phyloP scores from a whole-genome alignment of 2,329 filamentous ascomycete species.

The Aciculosporium take region DNA sequence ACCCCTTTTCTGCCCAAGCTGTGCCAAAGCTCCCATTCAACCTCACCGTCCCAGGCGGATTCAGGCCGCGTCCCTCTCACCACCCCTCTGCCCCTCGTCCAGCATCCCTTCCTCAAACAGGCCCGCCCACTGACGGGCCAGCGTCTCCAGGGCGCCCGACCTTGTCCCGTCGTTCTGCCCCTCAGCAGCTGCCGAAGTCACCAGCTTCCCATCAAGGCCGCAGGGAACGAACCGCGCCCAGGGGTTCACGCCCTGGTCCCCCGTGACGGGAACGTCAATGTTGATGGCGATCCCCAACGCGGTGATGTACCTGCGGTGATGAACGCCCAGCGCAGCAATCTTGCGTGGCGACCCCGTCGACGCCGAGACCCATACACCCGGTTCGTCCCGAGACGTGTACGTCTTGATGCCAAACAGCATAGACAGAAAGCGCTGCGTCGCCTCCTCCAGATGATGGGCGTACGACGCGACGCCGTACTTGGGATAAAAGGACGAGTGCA shows the following conservation, averaged over 20 bases:
- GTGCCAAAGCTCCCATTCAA: no score
- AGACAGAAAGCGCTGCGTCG: slow-evolving; percentile 52
- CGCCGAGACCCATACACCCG: slow-evolving; percentile 62
- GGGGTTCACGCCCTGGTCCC: slow-evolving; percentile 28
- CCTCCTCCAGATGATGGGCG: slow-evolving; percentile 63
- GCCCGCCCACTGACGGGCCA: slow-evolving; percentile 20
- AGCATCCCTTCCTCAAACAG: slow-evolving; percentile 21
- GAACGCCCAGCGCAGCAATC: slow-evolving; percentile 85
- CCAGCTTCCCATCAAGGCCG: slow-evolving; percentile 64
- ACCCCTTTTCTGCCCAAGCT: background rate
- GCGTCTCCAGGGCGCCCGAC: slow-evolving; percentile 14
- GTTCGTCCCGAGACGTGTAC: slow-evolving; percentile 52
- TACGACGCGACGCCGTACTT: slow-evolving; percentile 59
- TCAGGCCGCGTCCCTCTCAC: slow-evolving; percentile 5
- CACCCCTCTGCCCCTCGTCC: slow-evolving; percentile 13
- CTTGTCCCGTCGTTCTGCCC: slow-evolving; percentile 11
- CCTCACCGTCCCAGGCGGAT: background rate
- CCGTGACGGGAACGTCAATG: slow-evolving; percentile 43
- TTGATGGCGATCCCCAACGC: slow-evolving; percentile 77
- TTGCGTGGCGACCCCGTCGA: slow-evolving; percentile 37
- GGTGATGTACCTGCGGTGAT: slow-evolving; percentile 69
- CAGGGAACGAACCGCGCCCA: slow-evolving; percentile 74
- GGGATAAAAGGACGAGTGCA: slow-evolving; percentile 43
- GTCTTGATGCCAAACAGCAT: slow-evolving; percentile 43
- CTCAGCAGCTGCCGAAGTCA: slow-evolving; percentile 58